Evolutionary conservation across 2,329 filamentous ascomycete species (phyloP).

Genomic region (Pseudogymnoascus sp.): DNA sequence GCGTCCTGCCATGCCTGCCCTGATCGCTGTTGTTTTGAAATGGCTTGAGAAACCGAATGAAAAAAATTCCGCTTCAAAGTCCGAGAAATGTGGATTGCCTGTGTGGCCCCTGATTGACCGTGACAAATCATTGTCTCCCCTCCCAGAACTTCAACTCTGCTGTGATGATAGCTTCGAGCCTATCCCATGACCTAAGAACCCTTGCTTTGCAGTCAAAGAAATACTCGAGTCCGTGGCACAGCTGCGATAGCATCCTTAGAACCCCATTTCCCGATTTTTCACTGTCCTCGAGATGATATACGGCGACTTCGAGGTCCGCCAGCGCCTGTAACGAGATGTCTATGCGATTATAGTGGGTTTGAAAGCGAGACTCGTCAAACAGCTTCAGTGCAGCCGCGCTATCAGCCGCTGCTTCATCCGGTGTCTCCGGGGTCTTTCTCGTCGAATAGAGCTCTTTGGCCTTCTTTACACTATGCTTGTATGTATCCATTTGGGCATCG

Average conservation of each 20-base stretch:
- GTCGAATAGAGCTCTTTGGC: not conserved
- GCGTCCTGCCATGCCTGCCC: not conserved
- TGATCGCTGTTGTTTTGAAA: not conserved
- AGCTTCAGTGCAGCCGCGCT: too few relatives aligned
- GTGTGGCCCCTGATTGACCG: not conserved
- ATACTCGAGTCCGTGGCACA: not conserved
- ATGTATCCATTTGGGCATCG: not conserved
- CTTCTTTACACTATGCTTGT: too few relatives aligned
- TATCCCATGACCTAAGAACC: not conserved
- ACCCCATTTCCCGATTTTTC: not conserved
- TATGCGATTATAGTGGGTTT: too few relatives aligned
- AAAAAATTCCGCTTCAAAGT: not conserved
- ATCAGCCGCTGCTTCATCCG: not conserved
- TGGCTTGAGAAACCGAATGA: not conserved
- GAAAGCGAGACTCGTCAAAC: too few relatives aligned
- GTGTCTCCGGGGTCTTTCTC: too few relatives aligned
- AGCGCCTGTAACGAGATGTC: too few relatives aligned
- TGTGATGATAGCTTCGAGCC: not conserved
- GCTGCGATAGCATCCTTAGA: not conserved
- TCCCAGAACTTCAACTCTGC: not conserved
- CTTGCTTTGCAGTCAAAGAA: not conserved
- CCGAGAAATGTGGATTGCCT: not conserved
- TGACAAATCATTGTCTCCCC: not conserved
- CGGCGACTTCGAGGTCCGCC: too few relatives aligned
- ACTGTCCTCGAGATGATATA: not conserved